These are phyloP conservation scores for Gentiana dahurica DNA, from an alignment of 257 asterid genomes.

Conservation along the genomic window DNA sequence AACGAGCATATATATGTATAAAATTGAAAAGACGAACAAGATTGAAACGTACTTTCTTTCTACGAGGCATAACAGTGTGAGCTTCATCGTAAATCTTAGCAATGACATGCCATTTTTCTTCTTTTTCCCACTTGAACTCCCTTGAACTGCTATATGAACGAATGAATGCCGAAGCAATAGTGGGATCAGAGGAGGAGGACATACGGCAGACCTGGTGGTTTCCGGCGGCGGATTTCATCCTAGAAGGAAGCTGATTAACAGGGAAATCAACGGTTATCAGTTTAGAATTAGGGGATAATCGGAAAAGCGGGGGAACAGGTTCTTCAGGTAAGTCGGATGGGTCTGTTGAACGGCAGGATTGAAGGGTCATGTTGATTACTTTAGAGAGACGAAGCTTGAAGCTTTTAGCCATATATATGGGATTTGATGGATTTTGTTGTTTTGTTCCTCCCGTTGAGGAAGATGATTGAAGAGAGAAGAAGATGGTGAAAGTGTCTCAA, in stretches of 20 bases:
- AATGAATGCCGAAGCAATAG: slow-evolving; percentile 18
- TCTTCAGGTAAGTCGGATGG: slow-evolving; percentile 39
- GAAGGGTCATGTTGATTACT: slow-evolving; percentile 43
- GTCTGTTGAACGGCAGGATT: slow-evolving; percentile 66
- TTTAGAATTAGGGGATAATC: slow-evolving; percentile 8
- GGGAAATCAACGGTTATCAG: slow-evolving; percentile 7
- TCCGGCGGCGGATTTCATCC: background rate
- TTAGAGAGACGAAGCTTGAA: slow-evolving; percentile 47
- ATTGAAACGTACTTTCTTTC: slow-evolving; percentile 6
- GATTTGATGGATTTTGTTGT: slow-evolving; percentile 6
- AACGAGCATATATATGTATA: too few species aligned
- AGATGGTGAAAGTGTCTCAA: slow-evolving; percentile 4
- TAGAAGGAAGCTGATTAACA: background rate
- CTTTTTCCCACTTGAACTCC: slow-evolving; percentile 43
- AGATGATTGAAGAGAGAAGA: background rate
- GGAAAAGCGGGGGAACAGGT: slow-evolving; percentile 47
- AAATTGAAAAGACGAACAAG: too few species aligned
- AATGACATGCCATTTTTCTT: slow-evolving; percentile 62
- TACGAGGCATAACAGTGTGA: slow-evolving; percentile 12
- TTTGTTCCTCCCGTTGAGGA: background rate
- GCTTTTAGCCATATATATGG: slow-evolving; percentile 27
- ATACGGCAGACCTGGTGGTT: slow-evolving; percentile 7
- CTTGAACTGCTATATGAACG: slow-evolving; percentile 11
- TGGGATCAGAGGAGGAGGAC: slow-evolving; percentile 12
- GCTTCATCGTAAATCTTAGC: slow-evolving; percentile 23